A percentile compares a stretch with the other conserved stretches of the same genome.
Evolutionary conservation across 345 rosid species (phyloP).

Genomic region (Pugionium cornutum): DNA sequence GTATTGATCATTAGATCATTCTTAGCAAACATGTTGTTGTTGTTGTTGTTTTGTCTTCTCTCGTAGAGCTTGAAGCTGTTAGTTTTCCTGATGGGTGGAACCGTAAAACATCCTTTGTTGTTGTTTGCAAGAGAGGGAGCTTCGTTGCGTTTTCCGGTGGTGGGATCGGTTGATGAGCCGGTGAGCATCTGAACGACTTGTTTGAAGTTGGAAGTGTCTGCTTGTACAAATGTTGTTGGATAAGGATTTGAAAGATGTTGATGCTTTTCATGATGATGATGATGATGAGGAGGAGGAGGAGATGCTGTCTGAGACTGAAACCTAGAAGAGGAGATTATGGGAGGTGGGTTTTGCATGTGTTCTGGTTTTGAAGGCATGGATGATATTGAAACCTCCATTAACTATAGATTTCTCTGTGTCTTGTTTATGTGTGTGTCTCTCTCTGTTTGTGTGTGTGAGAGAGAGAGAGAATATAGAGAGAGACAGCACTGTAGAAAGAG

Average conservation of each 20-base stretch:
- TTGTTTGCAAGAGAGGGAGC: constrained; percentile 31
- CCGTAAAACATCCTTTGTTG: constrained; percentile 42
- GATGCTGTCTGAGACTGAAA: constrained; percentile 43
- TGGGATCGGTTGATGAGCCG: constrained; percentile 54
- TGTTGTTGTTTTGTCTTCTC: constrained; percentile 70
- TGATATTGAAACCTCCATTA: constrained; percentile 58
- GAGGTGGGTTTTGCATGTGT: constrained; percentile 52
- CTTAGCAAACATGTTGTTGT: constrained; percentile 48
- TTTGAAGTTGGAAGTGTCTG: constrained; percentile 79
- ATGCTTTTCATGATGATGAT: constrained; percentile 62
- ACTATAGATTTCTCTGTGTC: not conserved
- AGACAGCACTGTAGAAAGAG: not conserved
- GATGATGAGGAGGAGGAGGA: not conserved
- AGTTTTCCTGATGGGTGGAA: constrained; percentile 66
- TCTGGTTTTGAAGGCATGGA: constrained; percentile 43
- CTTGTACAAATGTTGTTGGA: constrained; percentile 91
- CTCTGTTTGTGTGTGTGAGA: not conserved
- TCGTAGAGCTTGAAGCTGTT: constrained; percentile 84
- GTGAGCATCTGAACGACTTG: constrained; percentile 95
- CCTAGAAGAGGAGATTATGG: constrained; percentile 30
- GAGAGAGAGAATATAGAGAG: not conserved
- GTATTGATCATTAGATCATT: constrained; percentile 90
- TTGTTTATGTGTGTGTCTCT: too few species aligned
- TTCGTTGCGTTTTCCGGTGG: constrained; percentile 64
- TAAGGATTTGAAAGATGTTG: constrained; percentile 63